These are phyloP conservation scores for Aspergillus sp. DNA, from an alignment of 2,329 filamentous ascomycete genomes.

Conservation along the genomic window DNA sequence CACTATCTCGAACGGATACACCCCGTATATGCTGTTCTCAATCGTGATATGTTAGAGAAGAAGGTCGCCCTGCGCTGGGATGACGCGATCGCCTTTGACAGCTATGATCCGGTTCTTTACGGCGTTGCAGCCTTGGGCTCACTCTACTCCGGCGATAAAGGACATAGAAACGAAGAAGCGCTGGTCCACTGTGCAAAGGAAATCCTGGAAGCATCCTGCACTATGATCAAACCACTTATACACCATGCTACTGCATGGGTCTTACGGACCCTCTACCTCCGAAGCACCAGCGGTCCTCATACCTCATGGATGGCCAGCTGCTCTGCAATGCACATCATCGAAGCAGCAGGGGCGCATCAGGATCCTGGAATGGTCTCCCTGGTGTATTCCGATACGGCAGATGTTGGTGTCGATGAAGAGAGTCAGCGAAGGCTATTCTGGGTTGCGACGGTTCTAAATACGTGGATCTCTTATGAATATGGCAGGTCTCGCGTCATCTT, in stretches of 20 bases:
- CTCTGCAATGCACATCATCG: conserved; percentile 59
- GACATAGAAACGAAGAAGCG: background rate
- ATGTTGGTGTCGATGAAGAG: conserved; percentile 7
- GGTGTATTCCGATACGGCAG: conserved; percentile 16
- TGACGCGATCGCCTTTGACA: background rate
- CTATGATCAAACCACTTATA: conserved; percentile 24
- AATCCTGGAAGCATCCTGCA: conserved; percentile 4
- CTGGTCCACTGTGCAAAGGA: background rate
- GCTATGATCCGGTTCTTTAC: background rate
- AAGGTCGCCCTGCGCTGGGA: conserved; percentile 13
- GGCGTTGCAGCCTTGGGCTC: background rate
- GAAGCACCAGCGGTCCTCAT: conserved; percentile 55
- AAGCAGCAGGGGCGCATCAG: conserved; percentile 46
- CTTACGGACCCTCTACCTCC: conserved; percentile 54
- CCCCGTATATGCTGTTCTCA: conserved; percentile 53
- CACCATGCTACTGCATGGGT: conserved; percentile 47
- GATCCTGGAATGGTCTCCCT: conserved; percentile 12
- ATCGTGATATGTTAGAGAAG: conserved; percentile 21
- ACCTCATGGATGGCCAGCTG: conserved; percentile 57
- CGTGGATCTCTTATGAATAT: conserved; percentile 25
- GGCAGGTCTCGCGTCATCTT: conserved; percentile 18
- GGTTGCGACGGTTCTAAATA: conserved; percentile 21
- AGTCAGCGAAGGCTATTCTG: conserved; percentile 16
- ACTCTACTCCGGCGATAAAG: background rate
- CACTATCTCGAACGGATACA: conserved; percentile 57